These are phyloP conservation scores for Talinum fruticosum DNA, from an alignment of 148 eudicot species.

Conservation along the genomic window DNA sequence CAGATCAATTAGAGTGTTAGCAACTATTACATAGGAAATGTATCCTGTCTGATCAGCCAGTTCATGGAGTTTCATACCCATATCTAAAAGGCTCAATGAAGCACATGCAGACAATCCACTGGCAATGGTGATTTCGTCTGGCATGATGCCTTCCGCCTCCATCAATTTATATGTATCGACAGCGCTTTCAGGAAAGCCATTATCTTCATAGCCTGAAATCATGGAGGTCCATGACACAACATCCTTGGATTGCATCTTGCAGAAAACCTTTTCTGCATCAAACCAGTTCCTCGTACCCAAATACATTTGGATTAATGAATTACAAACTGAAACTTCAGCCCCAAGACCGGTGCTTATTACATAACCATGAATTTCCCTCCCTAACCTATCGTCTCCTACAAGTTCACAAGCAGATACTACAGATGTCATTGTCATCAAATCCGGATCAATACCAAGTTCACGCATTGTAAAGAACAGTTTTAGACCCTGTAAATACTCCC, in stretches of 20 bases:
- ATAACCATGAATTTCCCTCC: conserved; percentile 67
- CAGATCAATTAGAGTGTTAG: conserved; percentile 70
- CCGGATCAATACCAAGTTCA: conserved; percentile 45
- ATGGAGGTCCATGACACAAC: conserved; percentile 89
- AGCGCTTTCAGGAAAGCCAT: conserved; percentile 62
- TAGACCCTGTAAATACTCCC: conserved; percentile 52
- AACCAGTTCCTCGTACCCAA: conserved; percentile 54
- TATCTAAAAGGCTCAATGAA: conserved; percentile 55
- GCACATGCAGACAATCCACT: conserved; percentile 78
- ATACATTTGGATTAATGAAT: conserved; percentile 68
- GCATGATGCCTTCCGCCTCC: conserved; percentile 54
- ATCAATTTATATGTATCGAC: conserved; percentile 58
- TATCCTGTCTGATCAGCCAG: conserved; percentile 60
- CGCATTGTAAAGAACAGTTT: conserved; percentile 60
- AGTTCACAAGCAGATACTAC: conserved; percentile 79
- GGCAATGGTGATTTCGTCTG: conserved; percentile 75
- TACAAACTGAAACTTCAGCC: conserved; percentile 60
- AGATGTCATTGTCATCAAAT: conserved; percentile 83
- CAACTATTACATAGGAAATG: conserved; percentile 53
- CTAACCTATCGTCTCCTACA: conserved; percentile 52
- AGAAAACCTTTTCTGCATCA: conserved; percentile 73
- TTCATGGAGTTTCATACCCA: conserved; percentile 67
- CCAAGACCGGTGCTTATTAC: conserved; percentile 42
- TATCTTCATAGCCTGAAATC: conserved; percentile 78
- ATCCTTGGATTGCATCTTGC: conserved; percentile 53